Evolutionary conservation across 257 asterid genomes (phyloP).

Genomic region (Solanum rostratum): DNA sequence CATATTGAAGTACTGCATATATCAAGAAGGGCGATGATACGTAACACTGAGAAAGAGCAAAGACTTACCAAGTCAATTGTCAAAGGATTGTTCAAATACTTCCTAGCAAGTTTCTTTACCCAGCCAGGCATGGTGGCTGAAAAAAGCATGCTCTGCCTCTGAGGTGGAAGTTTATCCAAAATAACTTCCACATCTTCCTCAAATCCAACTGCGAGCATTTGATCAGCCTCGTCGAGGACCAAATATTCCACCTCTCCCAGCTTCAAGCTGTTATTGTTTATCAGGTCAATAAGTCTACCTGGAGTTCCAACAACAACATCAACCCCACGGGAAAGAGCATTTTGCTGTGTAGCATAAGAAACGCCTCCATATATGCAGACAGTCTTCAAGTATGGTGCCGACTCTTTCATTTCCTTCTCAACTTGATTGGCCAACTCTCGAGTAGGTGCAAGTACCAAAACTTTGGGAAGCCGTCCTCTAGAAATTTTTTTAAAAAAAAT

Average conservation of each 20-base stretch:
- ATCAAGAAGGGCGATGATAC: not conserved
- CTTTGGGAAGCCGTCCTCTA: slow-evolving; percentile 78
- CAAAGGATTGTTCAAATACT: slow-evolving; percentile 60
- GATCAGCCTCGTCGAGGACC: slow-evolving; percentile 98
- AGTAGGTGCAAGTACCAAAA: slow-evolving; percentile 94
- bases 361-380: slow-evolving; percentile 84
- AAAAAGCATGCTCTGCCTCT: slow-evolving; percentile 97
- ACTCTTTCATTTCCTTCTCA: slow-evolving; percentile 78
- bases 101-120: slow-evolving; percentile 86
- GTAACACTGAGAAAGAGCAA: not conserved
- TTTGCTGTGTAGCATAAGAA: slow-evolving; percentile 59
- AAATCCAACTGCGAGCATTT: slow-evolving; percentile 99
- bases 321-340: slow-evolving; percentile 80
- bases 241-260: slow-evolving; percentile 77
- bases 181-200: slow-evolving; percentile 90
- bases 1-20: not conserved
- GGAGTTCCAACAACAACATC: slow-evolving; percentile 98
- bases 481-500: slow-evolving; percentile 2
- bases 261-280: slow-evolving; percentile 49
- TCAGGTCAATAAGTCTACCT: slow-evolving; percentile 88
- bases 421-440: slow-evolving; percentile 97
- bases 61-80: slow-evolving; percentile 75
- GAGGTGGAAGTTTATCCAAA: slow-evolving; percentile 54
- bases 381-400: slow-evolving; percentile 70
- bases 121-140: slow-evolving; percentile 99